Conservation (phyloP, 2,329 filamentous ascomycete species). For the Aphanoascus verrucosus region DNA sequence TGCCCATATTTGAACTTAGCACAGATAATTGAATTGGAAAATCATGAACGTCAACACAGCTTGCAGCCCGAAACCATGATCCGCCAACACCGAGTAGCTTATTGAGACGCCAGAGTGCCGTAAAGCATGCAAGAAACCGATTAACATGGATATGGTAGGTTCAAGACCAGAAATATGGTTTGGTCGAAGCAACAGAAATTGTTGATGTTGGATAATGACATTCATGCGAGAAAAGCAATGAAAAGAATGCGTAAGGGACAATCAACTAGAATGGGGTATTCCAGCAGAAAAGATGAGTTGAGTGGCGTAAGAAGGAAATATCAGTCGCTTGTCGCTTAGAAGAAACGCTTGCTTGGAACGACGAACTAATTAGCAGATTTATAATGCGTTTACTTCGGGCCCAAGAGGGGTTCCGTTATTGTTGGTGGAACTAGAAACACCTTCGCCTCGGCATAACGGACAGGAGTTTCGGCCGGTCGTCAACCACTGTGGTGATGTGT, state of each 20-base stretch:
- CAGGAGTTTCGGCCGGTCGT: constrained; percentile 57
- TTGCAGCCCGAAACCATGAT: background rate
- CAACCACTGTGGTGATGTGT: constrained; percentile 45
- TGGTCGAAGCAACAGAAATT: background rate
- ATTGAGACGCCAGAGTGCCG: background rate
- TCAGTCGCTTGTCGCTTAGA: background rate
- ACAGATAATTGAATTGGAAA: background rate
- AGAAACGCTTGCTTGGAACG: background rate
- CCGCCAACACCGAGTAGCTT: background rate
- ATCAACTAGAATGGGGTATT: background rate
- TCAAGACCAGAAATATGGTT: background rate
- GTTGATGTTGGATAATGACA: background rate
- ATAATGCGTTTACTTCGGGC: background rate
- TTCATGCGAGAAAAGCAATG: background rate
- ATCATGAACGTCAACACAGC: background rate
- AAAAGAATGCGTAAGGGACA: background rate
- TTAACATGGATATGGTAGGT: background rate
- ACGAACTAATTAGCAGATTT: no score
- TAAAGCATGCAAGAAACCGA: background rate
- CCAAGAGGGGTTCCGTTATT: background rate
- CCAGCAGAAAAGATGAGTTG: background rate
- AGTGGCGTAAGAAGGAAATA: background rate
- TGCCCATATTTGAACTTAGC: background rate
- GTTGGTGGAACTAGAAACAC: constrained; percentile 40
- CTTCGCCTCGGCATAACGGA: constrained; percentile 50